A percentile compares a stretch with the other conserved stretches of the same genome.
Evolutionary conservation across 306 rosid species (phyloP).

Genomic region (Arachis stenosperma): DNA sequence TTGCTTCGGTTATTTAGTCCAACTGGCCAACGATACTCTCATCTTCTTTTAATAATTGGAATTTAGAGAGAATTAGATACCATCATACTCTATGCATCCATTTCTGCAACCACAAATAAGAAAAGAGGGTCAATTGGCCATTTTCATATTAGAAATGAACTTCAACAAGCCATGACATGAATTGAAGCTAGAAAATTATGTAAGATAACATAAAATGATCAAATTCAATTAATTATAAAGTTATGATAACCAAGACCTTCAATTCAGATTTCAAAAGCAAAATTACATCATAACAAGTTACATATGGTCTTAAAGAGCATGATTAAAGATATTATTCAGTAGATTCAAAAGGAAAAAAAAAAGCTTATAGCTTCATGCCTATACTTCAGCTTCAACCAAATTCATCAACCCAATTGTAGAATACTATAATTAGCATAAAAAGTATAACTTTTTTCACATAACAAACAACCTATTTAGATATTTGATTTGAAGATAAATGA

Average conservation of each 20-base stretch:
- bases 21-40: slow-evolving; percentile 41
- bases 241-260: slow-evolving; percentile 13
- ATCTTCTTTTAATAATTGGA: slow-evolving; percentile 47
- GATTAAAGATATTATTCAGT: not conserved
- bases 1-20: slow-evolving; percentile 42
- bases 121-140: not conserved
- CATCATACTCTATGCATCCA: slow-evolving; percentile 12
- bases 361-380: slow-evolving; percentile 2
- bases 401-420: slow-evolving; percentile 15
- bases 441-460: slow-evolving; percentile 2
- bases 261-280: slow-evolving; percentile 14
- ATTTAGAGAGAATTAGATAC: slow-evolving; percentile 32
- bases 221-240: slow-evolving; percentile 24
- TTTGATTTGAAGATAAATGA: slow-evolving; percentile 27
- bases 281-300: slow-evolving; percentile 15
- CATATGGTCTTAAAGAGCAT: slow-evolving; percentile 14
- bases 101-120: slow-evolving; percentile 31
- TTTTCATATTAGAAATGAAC: slow-evolving; percentile 21
- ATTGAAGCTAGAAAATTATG: slow-evolving; percentile 14
- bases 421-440: slow-evolving; percentile 26
- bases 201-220: slow-evolving; percentile 5
- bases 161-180: slow-evolving; percentile 15
- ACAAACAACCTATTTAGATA: slow-evolving; percentile 4
- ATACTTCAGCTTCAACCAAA: slow-evolving; percentile 23
- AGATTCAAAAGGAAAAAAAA: slow-evolving; percentile 5